Conservation (phyloP, 768 basidiomycete species). For the Suillus hirtellus region DNA sequence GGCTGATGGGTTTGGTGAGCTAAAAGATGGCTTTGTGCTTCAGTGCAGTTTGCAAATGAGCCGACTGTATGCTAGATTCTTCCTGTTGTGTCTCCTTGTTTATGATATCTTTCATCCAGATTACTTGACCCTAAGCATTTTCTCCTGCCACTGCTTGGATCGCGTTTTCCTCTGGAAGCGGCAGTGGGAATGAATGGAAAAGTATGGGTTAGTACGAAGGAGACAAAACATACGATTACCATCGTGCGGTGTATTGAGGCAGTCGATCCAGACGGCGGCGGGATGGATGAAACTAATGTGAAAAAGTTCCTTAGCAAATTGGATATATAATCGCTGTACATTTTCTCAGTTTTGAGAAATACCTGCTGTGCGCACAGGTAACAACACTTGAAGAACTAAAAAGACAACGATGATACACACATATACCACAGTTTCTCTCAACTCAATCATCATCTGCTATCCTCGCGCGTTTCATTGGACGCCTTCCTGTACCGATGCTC, state of each 20-base stretch:
- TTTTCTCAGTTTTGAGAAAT: neutral
- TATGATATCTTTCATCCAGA: constrained; percentile 39
- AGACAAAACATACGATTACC: constrained; percentile 72
- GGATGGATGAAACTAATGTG: constrained; percentile 54
- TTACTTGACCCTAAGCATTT: constrained; percentile 82
- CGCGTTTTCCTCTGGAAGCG: constrained; percentile 80
- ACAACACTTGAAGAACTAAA: constrained; percentile 3
- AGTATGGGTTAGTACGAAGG: constrained; percentile 84
- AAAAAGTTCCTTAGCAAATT: constrained; percentile 52
- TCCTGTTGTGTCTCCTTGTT: constrained; percentile 6
- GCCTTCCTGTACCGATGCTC: constrained; percentile 46
- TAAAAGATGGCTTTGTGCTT: constrained; percentile 85
- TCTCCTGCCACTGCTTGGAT: constrained; percentile 77
- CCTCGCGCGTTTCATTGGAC: constrained; percentile 69
- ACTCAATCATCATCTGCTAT: constrained; percentile 64
- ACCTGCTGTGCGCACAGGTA: neutral
- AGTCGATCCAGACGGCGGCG: constrained; percentile 72
- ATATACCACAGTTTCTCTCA: neutral
- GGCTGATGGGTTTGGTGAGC: constrained; percentile 89
- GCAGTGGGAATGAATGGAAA: constrained; percentile 92
- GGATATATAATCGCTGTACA: constrained; percentile 35
- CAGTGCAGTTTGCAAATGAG: constrained; percentile 83
- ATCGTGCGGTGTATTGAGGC: constrained; percentile 78
- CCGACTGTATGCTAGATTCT: constrained; percentile 62
- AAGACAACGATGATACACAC: neutral